Evolutionary conservation across 257 asterid species (phyloP), one percentile per base, ranked within the genome.

Genomic region (Fraxinus pennsylvanica): DNA sequence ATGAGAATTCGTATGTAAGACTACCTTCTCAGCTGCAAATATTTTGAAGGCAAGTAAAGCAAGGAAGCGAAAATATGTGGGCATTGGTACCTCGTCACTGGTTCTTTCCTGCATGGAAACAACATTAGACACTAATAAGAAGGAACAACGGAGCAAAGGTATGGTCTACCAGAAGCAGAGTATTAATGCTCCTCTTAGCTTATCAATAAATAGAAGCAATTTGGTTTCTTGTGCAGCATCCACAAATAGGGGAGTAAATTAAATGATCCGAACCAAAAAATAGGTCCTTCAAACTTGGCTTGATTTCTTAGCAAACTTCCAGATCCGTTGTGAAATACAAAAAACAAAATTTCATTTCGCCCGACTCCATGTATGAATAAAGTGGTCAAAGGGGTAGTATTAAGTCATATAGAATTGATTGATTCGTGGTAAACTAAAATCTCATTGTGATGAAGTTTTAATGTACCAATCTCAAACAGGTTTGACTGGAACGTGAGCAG

Each of bases 1-100:
- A 33, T 41, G 76, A 39, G 65, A 63, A 77, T 50, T 69, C 7
- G 45, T n/a, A 66, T 76, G 2, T 38, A 59, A 39, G 70, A 76
- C 39, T 75, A 92, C 99, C 98, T 93, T 91, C 91, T 93, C 99
- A 45, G 90, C 97, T 72, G 94, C 90, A 81, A 96, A 96, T 73
- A 96, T 91, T 85, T 93, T 93, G 89, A 96, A 96, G 85, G 97
- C 99, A 79, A 96, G 97, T 85, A 96, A 78, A 50, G 98, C 97
- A 74, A 96, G 97, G 88, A 96, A 96, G 36, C 98, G 98, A 78
- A 96, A 96, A 82, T 91, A 96, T 29, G 99, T 93, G 57, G 99
- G 98, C 97, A 96, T 92, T 14, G 98, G 98, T 68, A 92, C 74
- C 73, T 91, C 95, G 75, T 92, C 90, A 50, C 88, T 87, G 76